A percentile compares a stretch with the other conserved stretches of the same genome.
Evolutionary conservation across 176 grass and related monocot species (phyloP).

Genomic region (Leersia perrieri): DNA sequence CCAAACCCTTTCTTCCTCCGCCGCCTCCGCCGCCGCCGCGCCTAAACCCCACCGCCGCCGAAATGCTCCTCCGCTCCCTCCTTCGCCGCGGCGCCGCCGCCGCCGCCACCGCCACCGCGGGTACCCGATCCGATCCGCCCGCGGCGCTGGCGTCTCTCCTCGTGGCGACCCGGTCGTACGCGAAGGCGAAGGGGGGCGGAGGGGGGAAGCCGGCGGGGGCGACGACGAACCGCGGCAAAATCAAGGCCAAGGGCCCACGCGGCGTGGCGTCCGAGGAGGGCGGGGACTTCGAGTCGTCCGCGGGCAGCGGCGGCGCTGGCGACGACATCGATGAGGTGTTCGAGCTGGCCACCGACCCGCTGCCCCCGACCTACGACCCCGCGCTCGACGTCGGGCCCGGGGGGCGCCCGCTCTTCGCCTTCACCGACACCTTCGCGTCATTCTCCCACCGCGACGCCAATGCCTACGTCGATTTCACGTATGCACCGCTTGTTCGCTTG

Average conservation of each 20-base stretch:
- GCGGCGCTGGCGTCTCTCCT: slow-evolving; percentile 26
- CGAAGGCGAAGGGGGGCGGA: slow-evolving; percentile 64
- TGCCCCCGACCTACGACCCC: slow-evolving; percentile 68
- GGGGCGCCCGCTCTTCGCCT: slow-evolving; percentile 80
- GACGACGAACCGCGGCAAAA: slow-evolving; percentile 52
- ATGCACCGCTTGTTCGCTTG: background rate
- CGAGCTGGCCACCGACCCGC: slow-evolving; percentile 70
- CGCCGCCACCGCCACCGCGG: slow-evolving; percentile 14
- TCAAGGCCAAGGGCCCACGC: slow-evolving; percentile 51
- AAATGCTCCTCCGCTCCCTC: slow-evolving; percentile 69
- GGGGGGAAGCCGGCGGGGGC: slow-evolving; percentile 50
- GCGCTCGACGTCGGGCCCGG: slow-evolving; percentile 76
- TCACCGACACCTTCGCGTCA: slow-evolving; percentile 63
- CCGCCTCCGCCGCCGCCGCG: background rate
- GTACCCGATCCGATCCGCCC: background rate
- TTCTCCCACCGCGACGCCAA: slow-evolving; percentile 53
- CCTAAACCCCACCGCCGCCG: slow-evolving; percentile 38
- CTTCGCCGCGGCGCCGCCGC: slow-evolving; percentile 45
- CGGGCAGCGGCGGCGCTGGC: background rate
- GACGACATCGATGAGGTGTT: slow-evolving; percentile 60
- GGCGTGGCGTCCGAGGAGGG: slow-evolving; percentile 40
- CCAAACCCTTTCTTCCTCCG: slow-evolving; percentile 34
- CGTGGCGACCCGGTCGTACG: slow-evolving; percentile 50
- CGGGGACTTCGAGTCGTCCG: slow-evolving; percentile 6
- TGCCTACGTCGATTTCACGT: slow-evolving; percentile 87